Base-by-base conservation (phyloP, 768 basidiomycete genomes). In the Pisolithus sp. region DNA sequence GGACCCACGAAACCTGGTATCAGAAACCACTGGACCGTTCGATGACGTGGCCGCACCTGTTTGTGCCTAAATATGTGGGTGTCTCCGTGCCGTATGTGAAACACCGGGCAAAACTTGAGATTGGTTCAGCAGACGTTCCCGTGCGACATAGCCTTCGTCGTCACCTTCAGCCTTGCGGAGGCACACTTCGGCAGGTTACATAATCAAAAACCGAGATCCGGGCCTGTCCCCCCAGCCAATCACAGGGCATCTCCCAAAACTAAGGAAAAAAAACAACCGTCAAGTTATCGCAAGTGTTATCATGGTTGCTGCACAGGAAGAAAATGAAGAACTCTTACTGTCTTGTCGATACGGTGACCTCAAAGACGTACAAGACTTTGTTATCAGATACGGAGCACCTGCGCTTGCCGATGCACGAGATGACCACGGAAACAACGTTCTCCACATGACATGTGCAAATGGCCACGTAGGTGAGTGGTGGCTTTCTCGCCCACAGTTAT, bases 381-480 rank as follows among this genome's bases (percentile, higher is more conserved):
- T 88, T 24, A 66, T 75, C 20, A 70, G 73, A 36, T 86, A 82
- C 64, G 83, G 87, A 9, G 51, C 69, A 2, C 70, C 70, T 5
- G 52, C 76, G 0, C 69, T 90, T 12, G 67, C 68, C 37, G 62
- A 66, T 36, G 68, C 82, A 12, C 78, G 74, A 39, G 93, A 95
- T 70, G 84, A 84, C 40, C 80, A 87, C 62, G 85, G 80, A 37
- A 96, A 93, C 72, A 82, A 79, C 2, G 71, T 83, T 38, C 71
- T 96, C 37, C 93, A 96, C 66, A 95, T 95, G 93, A 75, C 79
- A 13, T 83, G 81, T 51, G 93, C 79, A 1, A 97, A 97, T 68
- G 93, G 93, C 0, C 93, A 96, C 74, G 59, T 73, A 71, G 90
- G 93, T 94, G 61, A 72, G 75, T 45, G 23, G 23, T 15, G 7